phyloP scores from a whole-genome alignment of 225 moss, liverwort and hornwort genomes.

The Polytrichum formosum region DNA sequence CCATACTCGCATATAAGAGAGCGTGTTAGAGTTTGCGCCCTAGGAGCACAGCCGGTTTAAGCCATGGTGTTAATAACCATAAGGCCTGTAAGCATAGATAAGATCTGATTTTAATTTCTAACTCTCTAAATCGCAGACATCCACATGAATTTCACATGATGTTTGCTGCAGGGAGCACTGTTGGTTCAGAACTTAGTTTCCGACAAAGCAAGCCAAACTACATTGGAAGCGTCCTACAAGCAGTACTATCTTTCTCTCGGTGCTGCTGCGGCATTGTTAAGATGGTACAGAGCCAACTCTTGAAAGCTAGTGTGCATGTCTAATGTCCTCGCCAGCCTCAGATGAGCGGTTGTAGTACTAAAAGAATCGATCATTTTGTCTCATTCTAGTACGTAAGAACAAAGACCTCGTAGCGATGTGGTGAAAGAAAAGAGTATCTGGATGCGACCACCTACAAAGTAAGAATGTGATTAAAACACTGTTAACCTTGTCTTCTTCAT shows the following conservation, averaged over 20 bases:
- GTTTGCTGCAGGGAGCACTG: constrained; percentile 60
- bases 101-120: no score
- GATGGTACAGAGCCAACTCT: constrained; percentile 41
- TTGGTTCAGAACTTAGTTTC: constrained; percentile 70
- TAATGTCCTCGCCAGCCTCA: background rate
- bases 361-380: no score
- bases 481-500: constrained; percentile 3
- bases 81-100: no score
- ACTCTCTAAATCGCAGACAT: background rate
- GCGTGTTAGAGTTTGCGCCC: no score
- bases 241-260: constrained; percentile 84
- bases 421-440: background rate
- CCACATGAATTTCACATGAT: constrained; percentile 12
- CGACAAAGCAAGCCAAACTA: constrained; percentile 44
- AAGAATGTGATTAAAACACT: no score
- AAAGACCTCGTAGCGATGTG: background rate
- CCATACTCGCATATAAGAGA: no score
- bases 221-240: constrained; percentile 81
- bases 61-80: no score
- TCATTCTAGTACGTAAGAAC: background rate
- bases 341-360: background rate
- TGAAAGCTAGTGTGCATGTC: background rate
- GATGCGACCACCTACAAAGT: no score
- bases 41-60: no score
- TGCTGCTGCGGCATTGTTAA: constrained; percentile 88